phyloP scores from a whole-genome alignment of 805 yeast species.

The Millerozyma miso region DNA sequence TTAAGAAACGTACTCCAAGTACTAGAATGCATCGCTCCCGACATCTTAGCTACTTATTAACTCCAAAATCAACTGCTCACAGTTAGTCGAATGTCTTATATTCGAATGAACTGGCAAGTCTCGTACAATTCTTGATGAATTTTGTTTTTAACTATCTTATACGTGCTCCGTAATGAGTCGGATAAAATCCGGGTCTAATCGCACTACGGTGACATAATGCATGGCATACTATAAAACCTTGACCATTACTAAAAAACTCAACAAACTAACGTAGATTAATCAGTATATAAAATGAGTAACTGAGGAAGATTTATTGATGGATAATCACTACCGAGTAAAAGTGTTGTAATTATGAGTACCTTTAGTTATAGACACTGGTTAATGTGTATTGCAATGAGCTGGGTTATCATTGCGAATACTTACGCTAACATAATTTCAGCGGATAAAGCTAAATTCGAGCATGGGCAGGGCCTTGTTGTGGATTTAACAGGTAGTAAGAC shows the following conservation, averaged over 20 bases:
- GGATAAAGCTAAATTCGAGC: background rate
- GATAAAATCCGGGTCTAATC: background rate
- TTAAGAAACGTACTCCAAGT: slow-evolving; percentile 93
- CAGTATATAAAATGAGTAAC: too few relatives aligned
- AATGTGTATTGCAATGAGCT: background rate
- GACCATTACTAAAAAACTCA: background rate
- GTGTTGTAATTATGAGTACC: too few relatives aligned
- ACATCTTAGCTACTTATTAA: slow-evolving; percentile 10
- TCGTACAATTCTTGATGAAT: background rate
- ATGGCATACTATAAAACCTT: background rate
- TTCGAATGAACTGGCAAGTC: background rate
- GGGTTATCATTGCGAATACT: background rate
- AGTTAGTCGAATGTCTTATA: background rate
- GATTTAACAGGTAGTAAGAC: background rate
- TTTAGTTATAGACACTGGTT: background rate
- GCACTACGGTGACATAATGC: background rate
- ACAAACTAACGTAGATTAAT: too few relatives aligned
- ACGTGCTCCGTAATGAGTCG: background rate
- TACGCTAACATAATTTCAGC: background rate
- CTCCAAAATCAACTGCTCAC: background rate
- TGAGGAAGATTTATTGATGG: too few relatives aligned
- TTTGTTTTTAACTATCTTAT: too few relatives aligned
- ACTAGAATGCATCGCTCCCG: slow-evolving; percentile 22
- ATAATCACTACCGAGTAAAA: too few relatives aligned
- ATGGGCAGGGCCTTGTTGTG: background rate